These are phyloP conservation scores for Calonectria pseudoturangicola DNA, from an alignment of 2,329 filamentous ascomycete species.

Conservation along the genomic window DNA sequence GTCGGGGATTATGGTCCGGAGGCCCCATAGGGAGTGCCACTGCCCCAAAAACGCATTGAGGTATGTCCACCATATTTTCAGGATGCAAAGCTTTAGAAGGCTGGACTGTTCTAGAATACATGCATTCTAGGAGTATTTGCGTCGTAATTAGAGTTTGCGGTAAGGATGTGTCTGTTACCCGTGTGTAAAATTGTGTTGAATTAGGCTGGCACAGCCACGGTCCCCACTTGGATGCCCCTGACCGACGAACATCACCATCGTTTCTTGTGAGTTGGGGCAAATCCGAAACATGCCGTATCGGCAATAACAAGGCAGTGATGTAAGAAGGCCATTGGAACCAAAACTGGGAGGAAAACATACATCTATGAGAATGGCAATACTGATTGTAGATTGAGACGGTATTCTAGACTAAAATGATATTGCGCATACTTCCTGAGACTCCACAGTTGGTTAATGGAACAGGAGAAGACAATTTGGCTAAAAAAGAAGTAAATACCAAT, in stretches of 20 bases:
- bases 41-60: neutral
- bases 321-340: too few relatives aligned
- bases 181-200: neutral
- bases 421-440: neutral
- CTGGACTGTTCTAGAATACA: neutral
- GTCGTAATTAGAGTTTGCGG: neutral
- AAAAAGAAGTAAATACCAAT: accelerated
- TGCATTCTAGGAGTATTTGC: too few relatives aligned
- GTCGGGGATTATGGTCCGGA: too few relatives aligned
- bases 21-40: too few relatives aligned
- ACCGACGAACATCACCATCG: neutral
- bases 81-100: too few relatives aligned
- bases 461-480: neutral
- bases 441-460: neutral
- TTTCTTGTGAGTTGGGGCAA: neutral
- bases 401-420: too few relatives aligned
- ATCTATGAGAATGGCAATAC: neutral
- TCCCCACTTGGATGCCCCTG: constrained; percentile 1
- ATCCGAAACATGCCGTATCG: neutral
- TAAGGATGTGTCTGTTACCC: neutral
- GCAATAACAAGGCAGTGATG: too few relatives aligned
- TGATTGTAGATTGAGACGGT: neutral
- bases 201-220: neutral
- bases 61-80: neutral
- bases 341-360: neutral